phyloP scores from a whole-genome alignment of 2,329 filamentous ascomycete species.

The Cyclaneusma minus region DNA sequence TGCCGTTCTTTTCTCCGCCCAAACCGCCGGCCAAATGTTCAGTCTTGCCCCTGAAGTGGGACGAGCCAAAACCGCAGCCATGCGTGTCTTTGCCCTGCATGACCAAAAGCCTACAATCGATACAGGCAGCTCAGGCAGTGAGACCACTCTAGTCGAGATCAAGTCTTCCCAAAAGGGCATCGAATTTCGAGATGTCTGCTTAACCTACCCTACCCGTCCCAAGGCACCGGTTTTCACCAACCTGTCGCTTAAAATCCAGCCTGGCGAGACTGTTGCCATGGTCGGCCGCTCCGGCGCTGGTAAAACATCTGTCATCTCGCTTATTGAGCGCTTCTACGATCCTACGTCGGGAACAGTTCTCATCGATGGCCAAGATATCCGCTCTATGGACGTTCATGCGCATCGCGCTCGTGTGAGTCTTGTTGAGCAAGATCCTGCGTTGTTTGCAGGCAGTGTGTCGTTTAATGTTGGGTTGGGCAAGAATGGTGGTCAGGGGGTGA shows the following conservation, averaged over 20 bases:
- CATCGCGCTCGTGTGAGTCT: conserved; percentile 38
- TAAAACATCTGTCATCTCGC: conserved; percentile 48
- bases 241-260: conserved; percentile 38
- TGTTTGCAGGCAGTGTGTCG: conserved; percentile 38
- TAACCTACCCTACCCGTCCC: conserved; percentile 48
- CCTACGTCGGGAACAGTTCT: conserved; percentile 19
- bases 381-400: conserved; percentile 22
- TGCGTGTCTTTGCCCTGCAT: conserved; percentile 37
- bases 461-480: conserved; percentile 42
- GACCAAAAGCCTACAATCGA: conserved; percentile 22
- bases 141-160: conserved; percentile 3
- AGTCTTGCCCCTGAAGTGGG: conserved; percentile 62
- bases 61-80: conserved; percentile 44
- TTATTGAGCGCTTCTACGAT: conserved; percentile 35
- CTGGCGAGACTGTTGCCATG: conserved; percentile 46
- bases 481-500: conserved; percentile 35
- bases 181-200: conserved; percentile 41
- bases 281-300: conserved; percentile 52
- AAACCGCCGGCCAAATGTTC: conserved; percentile 62
- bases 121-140: conserved; percentile 1
- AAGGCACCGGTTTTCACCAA: conserved; percentile 40
- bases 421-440: conserved; percentile 38
- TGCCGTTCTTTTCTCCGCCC: conserved; percentile 55
- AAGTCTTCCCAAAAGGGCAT: conserved; percentile 19
- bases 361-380: conserved; percentile 25